Conservation (phyloP, 148 eudicot genomes). For the Rhododendron ovatum region DNA sequence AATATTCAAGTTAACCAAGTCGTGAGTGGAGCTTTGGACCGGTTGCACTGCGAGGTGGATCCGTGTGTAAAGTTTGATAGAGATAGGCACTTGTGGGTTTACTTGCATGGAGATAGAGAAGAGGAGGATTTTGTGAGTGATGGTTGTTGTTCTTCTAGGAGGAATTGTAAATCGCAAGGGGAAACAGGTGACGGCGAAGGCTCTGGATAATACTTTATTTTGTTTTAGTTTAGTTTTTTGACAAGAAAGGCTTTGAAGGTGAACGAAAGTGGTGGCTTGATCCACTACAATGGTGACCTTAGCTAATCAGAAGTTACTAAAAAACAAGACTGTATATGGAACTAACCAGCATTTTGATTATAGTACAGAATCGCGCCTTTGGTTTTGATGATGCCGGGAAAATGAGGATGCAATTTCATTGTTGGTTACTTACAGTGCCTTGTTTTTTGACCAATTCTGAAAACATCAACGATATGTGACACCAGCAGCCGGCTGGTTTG, state of each 20-base stretch:
- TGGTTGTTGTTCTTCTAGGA: conserved; percentile 75
- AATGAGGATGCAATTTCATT: not conserved
- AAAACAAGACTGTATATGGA: not conserved
- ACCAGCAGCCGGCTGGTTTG: not conserved
- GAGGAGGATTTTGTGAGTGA: conserved; percentile 89
- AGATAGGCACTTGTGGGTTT: conserved; percentile 78
- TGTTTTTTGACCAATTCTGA: not conserved
- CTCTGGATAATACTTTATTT: not conserved
- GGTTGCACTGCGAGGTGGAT: conserved; percentile 84
- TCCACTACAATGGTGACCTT: not conserved
- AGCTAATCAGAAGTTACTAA: not conserved
- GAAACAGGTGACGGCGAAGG: not conserved
- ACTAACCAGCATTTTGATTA: not conserved
- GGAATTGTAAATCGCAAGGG: conserved; percentile 62
- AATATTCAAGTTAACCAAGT: conserved; percentile 78
- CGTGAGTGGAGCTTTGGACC: conserved; percentile 90
- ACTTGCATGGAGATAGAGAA: conserved; percentile 79
- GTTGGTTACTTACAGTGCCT: not conserved
- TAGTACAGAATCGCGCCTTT: not conserved
- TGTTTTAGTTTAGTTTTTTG: not conserved
- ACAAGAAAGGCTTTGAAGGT: not conserved
- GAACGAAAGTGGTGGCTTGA: not conserved
- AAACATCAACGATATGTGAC: not conserved
- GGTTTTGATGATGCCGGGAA: not conserved
- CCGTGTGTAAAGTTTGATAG: conserved; percentile 80